These are phyloP conservation scores for Penicillium simplicissimum DNA, from an alignment of 495 filamentous ascomycete species.

Conservation along the genomic window DNA sequence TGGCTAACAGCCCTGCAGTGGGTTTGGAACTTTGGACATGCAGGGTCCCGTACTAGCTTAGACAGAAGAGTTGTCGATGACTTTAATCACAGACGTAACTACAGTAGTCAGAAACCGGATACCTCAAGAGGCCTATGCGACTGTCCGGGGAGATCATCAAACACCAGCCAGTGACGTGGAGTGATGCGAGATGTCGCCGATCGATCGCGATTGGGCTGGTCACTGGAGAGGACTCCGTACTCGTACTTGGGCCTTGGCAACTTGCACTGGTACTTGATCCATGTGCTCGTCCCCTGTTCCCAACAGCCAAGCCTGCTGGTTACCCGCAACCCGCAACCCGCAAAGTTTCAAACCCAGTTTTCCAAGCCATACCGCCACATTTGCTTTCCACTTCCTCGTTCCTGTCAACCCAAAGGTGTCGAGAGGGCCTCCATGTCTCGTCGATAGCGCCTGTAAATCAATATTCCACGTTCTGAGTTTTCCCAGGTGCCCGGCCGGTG, in stretches of 20 bases:
- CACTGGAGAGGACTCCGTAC: too few relatives aligned
- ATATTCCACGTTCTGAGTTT: neutral
- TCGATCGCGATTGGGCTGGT: constrained; percentile 6
- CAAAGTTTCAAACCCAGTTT: constrained; percentile 1
- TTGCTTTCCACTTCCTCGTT: neutral
- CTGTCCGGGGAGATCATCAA: neutral
- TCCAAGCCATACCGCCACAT: neutral
- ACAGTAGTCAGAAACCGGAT: neutral
- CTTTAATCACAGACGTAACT: too few relatives aligned
- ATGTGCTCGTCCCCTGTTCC: constrained; percentile 9
- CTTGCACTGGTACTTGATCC: neutral
- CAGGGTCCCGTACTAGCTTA: neutral
- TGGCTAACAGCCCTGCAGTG: neutral
- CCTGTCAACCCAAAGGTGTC: neutral
- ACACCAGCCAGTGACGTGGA: neutral
- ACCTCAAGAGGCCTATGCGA: too few relatives aligned
- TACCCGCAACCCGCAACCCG: neutral
- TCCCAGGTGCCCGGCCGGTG: neutral
- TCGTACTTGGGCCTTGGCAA: too few relatives aligned
- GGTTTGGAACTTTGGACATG: too few relatives aligned
- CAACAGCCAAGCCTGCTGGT: constrained; percentile 6
- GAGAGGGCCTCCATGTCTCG: neutral
- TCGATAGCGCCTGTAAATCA: neutral
- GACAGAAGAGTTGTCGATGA: neutral
- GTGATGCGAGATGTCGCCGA: constrained; percentile 4